Evolutionary conservation across 768 basidiomycete genomes (phyloP), one percentile per base, ranked within the genome.

Genomic region (Leccinum variicolor): DNA sequence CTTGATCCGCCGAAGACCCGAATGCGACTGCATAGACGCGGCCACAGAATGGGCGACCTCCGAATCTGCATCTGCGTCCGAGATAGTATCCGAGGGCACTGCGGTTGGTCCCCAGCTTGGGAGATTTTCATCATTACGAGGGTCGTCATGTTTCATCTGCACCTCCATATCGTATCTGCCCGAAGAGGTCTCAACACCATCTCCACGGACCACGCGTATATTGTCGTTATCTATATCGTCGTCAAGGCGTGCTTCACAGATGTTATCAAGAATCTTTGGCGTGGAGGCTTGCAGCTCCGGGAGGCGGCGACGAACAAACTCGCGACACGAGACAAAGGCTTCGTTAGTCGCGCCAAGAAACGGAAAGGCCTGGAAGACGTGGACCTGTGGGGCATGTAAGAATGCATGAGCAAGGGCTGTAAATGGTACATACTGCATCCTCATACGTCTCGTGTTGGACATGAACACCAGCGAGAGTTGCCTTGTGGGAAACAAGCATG

Each of bases 401-500:
- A 50, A 53, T 31, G 34, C 46, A 45, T 17, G 7, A 25, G 29
- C 34, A 3, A 47, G 29, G n/a, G 29, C 10, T 13, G 6, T 43
- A 6, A 23, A 19, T 10, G 25, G n/a, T 13, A 77, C 87, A 66
- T 65, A 95, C 93, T 52, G 87, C 89, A 73, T 99, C 96, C 66
- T 95, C 89, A 66, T 91, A 97, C 39, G 92, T 73, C 69, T 98
- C 94, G 64, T 95, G 90, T 59, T 82, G 83, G 29, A 97, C 91
- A 54, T 88, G 77, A 36, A 96, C 92, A 3, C 94, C 95, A 0
- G 90, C 85, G 26, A 90, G 70, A 5, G 86, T 84, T 11, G 97
- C 97, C 70, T 99, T 99, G 74, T 96, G 92, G 1, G 95, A 94
- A 26, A 98, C 72, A 9, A 99, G 80, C 15, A 89, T 88, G 23